phyloP scores from a whole-genome alignment of 768 basidiomycete species.

The Pisolithus microcarpus region DNA sequence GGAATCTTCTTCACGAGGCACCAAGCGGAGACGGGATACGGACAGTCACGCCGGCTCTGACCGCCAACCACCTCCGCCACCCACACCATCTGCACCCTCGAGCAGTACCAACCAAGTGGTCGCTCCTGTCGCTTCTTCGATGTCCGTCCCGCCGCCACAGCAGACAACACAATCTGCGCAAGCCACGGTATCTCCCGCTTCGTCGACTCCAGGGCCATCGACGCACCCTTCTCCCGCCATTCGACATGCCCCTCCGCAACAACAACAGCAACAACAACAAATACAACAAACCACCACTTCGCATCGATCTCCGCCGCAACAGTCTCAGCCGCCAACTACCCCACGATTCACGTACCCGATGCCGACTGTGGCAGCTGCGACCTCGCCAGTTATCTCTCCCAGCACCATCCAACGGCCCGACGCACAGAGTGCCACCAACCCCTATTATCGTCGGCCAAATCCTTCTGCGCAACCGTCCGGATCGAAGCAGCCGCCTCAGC shows the following conservation, averaged over 20 bases:
- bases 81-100: conserved; percentile 15
- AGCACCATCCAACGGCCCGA: conserved; percentile 32
- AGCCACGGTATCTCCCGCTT: conserved; percentile 26
- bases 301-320: conserved; percentile 5
- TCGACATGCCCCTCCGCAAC: conserved; percentile 25
- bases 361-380: conserved; percentile 61
- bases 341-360: conserved; percentile 57
- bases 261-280: no score
- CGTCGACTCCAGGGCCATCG: conserved; percentile 26
- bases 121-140: conserved; percentile 18
- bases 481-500: conserved; percentile 13
- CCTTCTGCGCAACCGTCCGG: conserved; percentile 14
- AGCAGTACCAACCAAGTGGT: conserved; percentile 12
- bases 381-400: conserved; percentile 47
- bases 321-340: conserved; percentile 13
- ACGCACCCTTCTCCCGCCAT: conserved; percentile 31
- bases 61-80: conserved; percentile 17
- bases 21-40: conserved; percentile 51
- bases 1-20: conserved; percentile 59
- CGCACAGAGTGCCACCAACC: conserved; percentile 25
- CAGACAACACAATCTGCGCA: conserved; percentile 17
- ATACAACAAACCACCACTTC: neutral
- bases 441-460: conserved; percentile 50
- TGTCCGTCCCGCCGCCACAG: conserved; percentile 28
- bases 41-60: conserved; percentile 27